Evolutionary conservation across 2,329 filamentous ascomycete genomes (phyloP), one percentile per base, ranked within the genome.

Genomic region (Gaeumannomyces tritici): DNA sequence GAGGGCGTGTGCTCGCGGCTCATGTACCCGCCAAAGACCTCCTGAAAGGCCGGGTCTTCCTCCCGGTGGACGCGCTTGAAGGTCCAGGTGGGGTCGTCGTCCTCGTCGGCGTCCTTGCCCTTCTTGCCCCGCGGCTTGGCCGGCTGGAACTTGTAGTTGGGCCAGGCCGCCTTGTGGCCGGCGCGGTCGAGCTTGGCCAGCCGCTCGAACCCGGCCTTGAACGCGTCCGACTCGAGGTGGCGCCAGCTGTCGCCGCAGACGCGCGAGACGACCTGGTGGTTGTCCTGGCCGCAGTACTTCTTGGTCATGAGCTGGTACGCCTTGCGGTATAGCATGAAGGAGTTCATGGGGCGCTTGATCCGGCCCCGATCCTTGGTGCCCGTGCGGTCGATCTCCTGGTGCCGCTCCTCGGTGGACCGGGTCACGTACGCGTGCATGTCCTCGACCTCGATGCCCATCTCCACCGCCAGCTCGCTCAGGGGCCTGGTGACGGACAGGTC

Each of bases 321-420:
- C 67, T 95, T 96, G 55, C 95, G 89, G 74, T 99, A 99, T 60
- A 99, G 80, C 89, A 99, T 96, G 78, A 98, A 99, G 0, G 91
- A 93, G 74, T 99, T 99, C 89, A 97, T 96, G 3, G 95, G 93
- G 33, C 95, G 83, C 69, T 93, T 91, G 67, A 98, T 83, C 72
- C 93, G 92, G 29, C 90, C 90, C 2, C 79, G 79, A 47, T 86
- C 78, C 69, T 87, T 91, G 63, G 86, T 83, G 35, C 58, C 58
- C 42, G 2, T 28, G 68, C 84, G 83, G 56, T 85, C 82, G 12
- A 89, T 86, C 73, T 96, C 92, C 62, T 79, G 76, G 59, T 79
- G 80, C 63, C 93, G 84, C 8, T 81, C 81, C 63, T 90, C 87
- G 2, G 79, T 75, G 12, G 89, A 79, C 60, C 93, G 84, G 69